Conservation (phyloP, 169 alveolate species). For the Cyclospora cayetanensis region DNA sequence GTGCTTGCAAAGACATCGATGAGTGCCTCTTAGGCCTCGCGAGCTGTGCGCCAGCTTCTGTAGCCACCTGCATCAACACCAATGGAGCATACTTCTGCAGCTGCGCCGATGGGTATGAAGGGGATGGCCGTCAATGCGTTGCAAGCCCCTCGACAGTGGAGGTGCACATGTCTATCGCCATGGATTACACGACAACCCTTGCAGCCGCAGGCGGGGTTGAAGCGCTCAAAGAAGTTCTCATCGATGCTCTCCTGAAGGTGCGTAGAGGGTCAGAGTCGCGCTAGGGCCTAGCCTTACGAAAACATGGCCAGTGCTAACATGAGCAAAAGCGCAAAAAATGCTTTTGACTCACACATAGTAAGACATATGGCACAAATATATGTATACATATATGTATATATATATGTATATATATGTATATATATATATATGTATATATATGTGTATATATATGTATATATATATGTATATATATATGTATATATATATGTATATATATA, state of each 20-base stretch:
- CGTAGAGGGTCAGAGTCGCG: neutral
- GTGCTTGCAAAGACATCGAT: constrained; percentile 69
- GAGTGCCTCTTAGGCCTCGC: constrained; percentile 73
- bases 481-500: neutral
- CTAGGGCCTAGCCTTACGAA: neutral
- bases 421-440: constrained; percentile 8
- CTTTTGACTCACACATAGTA: too few species aligned
- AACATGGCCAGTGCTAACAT: neutral
- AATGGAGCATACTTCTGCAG: constrained; percentile 77
- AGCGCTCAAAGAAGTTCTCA: constrained; percentile 23
- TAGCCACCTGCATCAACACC: constrained; percentile 77
- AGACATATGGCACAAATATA: neutral
- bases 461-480: neutral
- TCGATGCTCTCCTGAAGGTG: constrained; percentile 55
- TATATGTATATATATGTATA: neutral
- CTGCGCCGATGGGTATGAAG: constrained; percentile 78
- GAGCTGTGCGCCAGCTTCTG: constrained; percentile 74
- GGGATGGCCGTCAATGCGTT: constrained; percentile 77
- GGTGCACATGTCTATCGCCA: constrained; percentile 49
- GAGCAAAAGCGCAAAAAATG: neutral
- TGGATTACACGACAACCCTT: constrained; percentile 40
- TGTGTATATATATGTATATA: neutral
- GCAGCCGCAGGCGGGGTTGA: constrained; percentile 54
- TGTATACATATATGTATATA: neutral
- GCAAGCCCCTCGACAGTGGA: constrained; percentile 58